Evolutionary conservation across 2,329 filamentous ascomycete species (phyloP).

Genomic region (Cercospora zeina): DNA sequence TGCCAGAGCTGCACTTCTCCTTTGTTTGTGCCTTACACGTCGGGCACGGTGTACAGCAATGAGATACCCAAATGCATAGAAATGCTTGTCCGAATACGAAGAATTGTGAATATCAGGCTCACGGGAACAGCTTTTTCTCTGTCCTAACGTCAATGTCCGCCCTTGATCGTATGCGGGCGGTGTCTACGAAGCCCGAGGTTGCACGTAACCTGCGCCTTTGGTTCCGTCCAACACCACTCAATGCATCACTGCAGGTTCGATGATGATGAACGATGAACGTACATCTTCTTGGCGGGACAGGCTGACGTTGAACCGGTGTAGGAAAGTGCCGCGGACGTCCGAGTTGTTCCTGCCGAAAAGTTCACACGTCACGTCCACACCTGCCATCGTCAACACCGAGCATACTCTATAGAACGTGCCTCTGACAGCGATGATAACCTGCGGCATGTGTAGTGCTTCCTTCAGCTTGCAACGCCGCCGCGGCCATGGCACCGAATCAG

Average conservation of each 20-base stretch:
- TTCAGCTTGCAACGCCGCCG: no score
- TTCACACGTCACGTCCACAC: neutral
- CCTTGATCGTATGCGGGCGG: neutral
- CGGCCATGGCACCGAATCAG: no score
- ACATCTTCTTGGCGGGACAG: neutral
- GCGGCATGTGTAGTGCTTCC: no score
- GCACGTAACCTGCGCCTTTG: neutral
- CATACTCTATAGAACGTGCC: neutral
- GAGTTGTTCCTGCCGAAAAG: neutral
- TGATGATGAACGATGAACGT: neutral
- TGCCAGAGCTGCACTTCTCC: neutral
- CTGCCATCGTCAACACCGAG: neutral
- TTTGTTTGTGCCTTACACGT: neutral
- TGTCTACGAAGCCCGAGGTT: neutral
- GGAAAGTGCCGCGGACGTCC: neutral
- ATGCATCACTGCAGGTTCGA: neutral
- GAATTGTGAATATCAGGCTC: neutral
- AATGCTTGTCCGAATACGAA: slow-evolving; percentile 1
- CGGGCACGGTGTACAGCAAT: neutral
- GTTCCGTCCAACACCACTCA: neutral
- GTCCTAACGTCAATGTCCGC: neutral
- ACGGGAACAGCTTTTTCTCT: neutral
- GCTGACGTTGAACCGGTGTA: neutral
- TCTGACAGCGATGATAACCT: neutral
- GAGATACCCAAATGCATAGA: slow-evolving; percentile 5